Evolutionary conservation across 768 basidiomycete species (phyloP), one percentile per base, ranked within the genome.

Genomic region (Boletus vermiculosoides): DNA sequence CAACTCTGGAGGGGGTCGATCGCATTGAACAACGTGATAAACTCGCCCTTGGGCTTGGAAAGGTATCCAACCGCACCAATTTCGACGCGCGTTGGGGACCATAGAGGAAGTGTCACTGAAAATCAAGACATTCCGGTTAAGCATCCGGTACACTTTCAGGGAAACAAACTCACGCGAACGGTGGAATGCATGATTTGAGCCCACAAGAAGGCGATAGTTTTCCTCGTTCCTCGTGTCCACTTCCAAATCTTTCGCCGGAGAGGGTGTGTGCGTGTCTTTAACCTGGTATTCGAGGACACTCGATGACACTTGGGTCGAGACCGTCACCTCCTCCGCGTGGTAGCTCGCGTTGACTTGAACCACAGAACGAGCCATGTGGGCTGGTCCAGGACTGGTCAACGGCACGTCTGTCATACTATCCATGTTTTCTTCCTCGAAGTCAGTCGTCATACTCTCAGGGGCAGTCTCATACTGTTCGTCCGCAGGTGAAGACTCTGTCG

Each of bases 21-120:
- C 1, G 86, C 81, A 68, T 91, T 88, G 72, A 91, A 84, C 8
- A 92, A 75, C 9, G 83, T 85, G 55, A 89, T 72, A 61, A 94
- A 94, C 45, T 74, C 71, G 3, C 90, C 91, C n/a, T 72, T 71
- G 0, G 85, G 81, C 62, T 86, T 88, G 34, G 76, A 77, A 25
- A 92, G 72, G 67, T 88, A 94, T 3, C 92, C 92, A 10, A 93
- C 85, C 3, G 85, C 83, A 8, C 91, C 92, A 3, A 92, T 71
- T 13, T 77, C 68, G 0, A 92, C 80, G 6, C 64, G 77, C 4
- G 80, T 73, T 2, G 91, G 91, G 5, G 75, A 78, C 90, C 90
- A 94, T 7, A 92, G 71, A 8, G 90, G 86, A 22, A 86, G 70
- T 0, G 78, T 82, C 56, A 90, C 85, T 86, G 25, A 10, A 52